Evolutionary conservation across 495 filamentous ascomycete genomes (phyloP).

Genomic region (Penicillium mononematosum): DNA sequence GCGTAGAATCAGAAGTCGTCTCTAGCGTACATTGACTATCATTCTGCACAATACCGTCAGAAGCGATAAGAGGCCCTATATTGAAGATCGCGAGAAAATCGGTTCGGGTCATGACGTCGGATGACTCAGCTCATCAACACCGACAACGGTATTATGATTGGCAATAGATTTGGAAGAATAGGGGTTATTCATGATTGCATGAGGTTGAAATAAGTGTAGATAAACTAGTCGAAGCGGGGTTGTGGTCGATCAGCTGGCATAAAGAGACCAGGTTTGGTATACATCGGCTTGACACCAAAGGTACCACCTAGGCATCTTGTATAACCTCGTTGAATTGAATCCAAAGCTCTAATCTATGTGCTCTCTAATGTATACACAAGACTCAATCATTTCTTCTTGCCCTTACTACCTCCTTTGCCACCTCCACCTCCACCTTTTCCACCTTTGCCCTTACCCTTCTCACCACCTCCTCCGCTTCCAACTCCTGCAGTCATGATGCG

Average conservation of each 20-base stretch:
- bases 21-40: constrained; percentile 20
- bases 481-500: constrained; percentile 66
- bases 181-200: neutral
- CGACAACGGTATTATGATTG: neutral
- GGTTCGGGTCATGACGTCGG: constrained; percentile 29
- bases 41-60: constrained; percentile 14
- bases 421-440: constrained; percentile 36
- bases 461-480: constrained; percentile 40
- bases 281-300: neutral
- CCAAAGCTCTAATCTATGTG: constrained; percentile 13
- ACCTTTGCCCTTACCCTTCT: constrained; percentile 49
- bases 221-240: neutral
- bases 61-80: constrained; percentile 2
- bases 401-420: constrained; percentile 44
- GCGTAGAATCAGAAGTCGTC: neutral
- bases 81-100: constrained; percentile 15
- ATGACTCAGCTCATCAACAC: constrained; percentile 27
- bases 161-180: neutral
- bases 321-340: neutral
- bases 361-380: constrained; percentile 7
- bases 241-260: neutral
- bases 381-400: constrained; percentile 37
- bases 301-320: neutral
- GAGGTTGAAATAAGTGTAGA: neutral
- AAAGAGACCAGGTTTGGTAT: neutral